Evolutionary conservation across 352 stramenopile genomes (phyloP).

Genomic region (Blastocystis sp.): DNA sequence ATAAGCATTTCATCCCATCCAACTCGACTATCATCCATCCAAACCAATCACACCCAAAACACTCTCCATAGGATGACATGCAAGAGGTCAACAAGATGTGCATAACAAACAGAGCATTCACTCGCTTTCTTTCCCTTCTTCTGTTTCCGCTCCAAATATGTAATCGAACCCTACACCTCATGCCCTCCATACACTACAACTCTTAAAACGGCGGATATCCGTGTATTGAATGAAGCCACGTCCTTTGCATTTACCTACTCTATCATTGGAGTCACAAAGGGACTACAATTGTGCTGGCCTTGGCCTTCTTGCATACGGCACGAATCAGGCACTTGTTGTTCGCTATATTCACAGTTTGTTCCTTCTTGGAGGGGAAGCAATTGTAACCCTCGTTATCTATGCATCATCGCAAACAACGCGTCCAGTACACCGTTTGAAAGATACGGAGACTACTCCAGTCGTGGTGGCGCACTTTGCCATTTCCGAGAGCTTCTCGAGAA

Average conservation of each 20-base stretch:
- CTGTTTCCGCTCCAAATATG: slow-evolving; percentile 55
- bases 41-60: too few species aligned
- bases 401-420: neutral
- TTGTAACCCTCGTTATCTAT: slow-evolving; percentile 56
- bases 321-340: slow-evolving; percentile 56
- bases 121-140: slow-evolving; percentile 45
- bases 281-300: slow-evolving; percentile 53
- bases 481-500: slow-evolving; percentile 6
- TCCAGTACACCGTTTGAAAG: slow-evolving; percentile 53
- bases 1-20: too few species aligned
- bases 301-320: slow-evolving; percentile 34
- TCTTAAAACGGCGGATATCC: slow-evolving; percentile 13
- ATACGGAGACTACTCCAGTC: slow-evolving; percentile 19
- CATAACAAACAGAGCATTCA: slow-evolving; percentile 32
- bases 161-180: slow-evolving; percentile 36
- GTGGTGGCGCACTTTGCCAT: neutral
- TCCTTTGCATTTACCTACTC: slow-evolving; percentile 43
- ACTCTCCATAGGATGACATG: too few species aligned
- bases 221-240: slow-evolving; percentile 45
- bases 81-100: neutral
- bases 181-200: slow-evolving; percentile 1
- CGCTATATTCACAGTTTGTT: slow-evolving; percentile 1
- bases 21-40: too few species aligned
- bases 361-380: slow-evolving; percentile 65
- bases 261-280: neutral